Evolutionary conservation across 768 basidiomycete species (phyloP), one percentile per base, ranked within the genome.

Genomic region (Pleurotus tuoliensis): DNA sequence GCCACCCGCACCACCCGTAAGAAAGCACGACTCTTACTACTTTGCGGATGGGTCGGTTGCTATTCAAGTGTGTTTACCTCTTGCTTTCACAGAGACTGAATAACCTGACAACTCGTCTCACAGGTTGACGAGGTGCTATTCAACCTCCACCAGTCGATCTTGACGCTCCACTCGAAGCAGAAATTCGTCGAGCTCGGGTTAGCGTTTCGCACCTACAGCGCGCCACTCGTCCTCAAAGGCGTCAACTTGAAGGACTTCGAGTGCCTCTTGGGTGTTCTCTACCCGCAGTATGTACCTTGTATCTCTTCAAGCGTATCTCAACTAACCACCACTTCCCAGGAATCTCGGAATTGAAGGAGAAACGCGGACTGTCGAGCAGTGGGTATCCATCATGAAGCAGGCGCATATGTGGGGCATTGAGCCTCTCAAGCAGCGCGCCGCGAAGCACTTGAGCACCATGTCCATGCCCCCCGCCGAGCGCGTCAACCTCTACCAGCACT

Each of bases 331-430:
- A 8, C 16, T 30, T 25, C 5, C 16, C 8, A 30, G 16, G 30
- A 18, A n/a, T 12, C 49, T 51, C 24, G 30, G n/a, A 5, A 25
- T 37, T 15, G 16, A n/a, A 11, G 27, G 12, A 30, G 47, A 48
- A 48, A 45, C 44, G 4, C 37, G 34, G 16, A 30, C 52, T 6
- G 15, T 24, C 2, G 41, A 45, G 18, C 41, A 55, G 45, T 55
- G 54, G 54, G 38, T 30, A 25, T 55, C 54, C 5, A 55, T 55
- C 15, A 16, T 55, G 15, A 46, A 45, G 22, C 54, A 55, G 24
- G 41, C 54, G 16, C 40, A 43, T n/a, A 43, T 11, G 20, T 55
- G 54, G 54, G 18, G 30, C n/a, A 45, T 51, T 3, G 15, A 27
- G 4, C 37, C 49, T 12, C 49, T 51, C 27, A 37, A 51, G 30